Evolutionary conservation across 345 rosid species (phyloP), one percentile per base, ranked within the genome.

Genomic region (Gossypioides kirkii): DNA sequence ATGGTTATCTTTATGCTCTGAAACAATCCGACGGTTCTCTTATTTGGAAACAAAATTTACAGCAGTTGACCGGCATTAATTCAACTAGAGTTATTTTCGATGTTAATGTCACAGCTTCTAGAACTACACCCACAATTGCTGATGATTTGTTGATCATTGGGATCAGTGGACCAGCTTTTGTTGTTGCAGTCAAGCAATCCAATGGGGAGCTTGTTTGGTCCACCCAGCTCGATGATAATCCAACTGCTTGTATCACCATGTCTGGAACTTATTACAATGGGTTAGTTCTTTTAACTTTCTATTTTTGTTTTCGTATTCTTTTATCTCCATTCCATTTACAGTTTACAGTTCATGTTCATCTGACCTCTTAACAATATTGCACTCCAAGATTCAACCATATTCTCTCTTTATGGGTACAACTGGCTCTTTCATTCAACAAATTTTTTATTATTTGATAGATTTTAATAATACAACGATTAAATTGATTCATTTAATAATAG

Each of bases 1-100:
- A 87, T 73, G 89, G 87, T 4, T 76, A 64, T 55, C 22, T 87
- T 49, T 84, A 82, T 53, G 89, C 89, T 4, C 80, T 87, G 22
- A 76, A 64, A 13, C 86, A 88, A 6, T 61, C 76, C 11, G 73
- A 32, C 38, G 91, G 91, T 43, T 61, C 64, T 25, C 81, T 79
- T 50, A 76, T 80, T 25, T 87, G 91, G 89, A 64, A 80, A 80
- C 81, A 79, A 70, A 84, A 84, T 77, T 74, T 87, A 3, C 22
- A 62, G 11, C 56, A 84, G 43, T 11, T 80, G 38, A 82, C 88
- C 1, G 86, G 85, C 16, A 65, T 85, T 13, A 47, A 8, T 18
- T 80, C 81, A 28, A 61, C 82, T 0, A 78, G 81, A 8, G 7
- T 70, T 2, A 4, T 11, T 0, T 56, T 70, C 3, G 77, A 81